Evolutionary conservation across 1,139 yeast genomes (phyloP).

Genomic region (Pichia inconspicua): DNA sequence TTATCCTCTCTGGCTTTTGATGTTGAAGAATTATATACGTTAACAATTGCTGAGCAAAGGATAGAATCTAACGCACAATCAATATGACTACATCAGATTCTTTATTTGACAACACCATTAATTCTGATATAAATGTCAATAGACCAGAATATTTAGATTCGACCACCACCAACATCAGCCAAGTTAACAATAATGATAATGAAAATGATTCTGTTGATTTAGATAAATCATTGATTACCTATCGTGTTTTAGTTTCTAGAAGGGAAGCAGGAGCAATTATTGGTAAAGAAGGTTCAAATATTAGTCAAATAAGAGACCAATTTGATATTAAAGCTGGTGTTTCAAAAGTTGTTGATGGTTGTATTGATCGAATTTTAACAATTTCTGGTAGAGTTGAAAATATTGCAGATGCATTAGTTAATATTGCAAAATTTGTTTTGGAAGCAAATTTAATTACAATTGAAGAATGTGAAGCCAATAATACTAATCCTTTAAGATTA

Average conservation of each 20-base stretch:
- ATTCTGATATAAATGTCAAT: slow-evolving; percentile 9
- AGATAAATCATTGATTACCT: slow-evolving; percentile 38
- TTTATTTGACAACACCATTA: slow-evolving; percentile 25
- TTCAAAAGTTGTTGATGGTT: slow-evolving; percentile 72
- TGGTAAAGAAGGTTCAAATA: slow-evolving; percentile 79
- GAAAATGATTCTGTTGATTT: slow-evolving; percentile 18
- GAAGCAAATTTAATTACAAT: slow-evolving; percentile 28
- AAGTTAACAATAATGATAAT: neutral
- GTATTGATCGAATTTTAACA: slow-evolving; percentile 77
- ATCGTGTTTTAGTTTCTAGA: slow-evolving; percentile 69
- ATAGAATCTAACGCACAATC: neutral
- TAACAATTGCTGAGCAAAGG: neutral
- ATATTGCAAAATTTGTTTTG: slow-evolving; percentile 60
- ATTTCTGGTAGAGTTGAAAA: slow-evolving; percentile 73
- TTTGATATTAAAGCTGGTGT: slow-evolving; percentile 87
- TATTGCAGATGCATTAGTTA: slow-evolving; percentile 64
- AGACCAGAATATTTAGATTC: neutral
- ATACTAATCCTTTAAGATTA: slow-evolving; percentile 24
- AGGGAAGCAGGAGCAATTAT: slow-evolving; percentile 89
- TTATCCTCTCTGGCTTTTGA: neutral
- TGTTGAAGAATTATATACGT: neutral
- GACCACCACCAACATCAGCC: neutral
- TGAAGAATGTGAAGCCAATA: slow-evolving; percentile 15
- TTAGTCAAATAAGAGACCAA: slow-evolving; percentile 67
- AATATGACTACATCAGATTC: slow-evolving; percentile 25